phyloP scores from a whole-genome alignment of 1,284 basidiomycete species.

The Takashimella koratensis region DNA sequence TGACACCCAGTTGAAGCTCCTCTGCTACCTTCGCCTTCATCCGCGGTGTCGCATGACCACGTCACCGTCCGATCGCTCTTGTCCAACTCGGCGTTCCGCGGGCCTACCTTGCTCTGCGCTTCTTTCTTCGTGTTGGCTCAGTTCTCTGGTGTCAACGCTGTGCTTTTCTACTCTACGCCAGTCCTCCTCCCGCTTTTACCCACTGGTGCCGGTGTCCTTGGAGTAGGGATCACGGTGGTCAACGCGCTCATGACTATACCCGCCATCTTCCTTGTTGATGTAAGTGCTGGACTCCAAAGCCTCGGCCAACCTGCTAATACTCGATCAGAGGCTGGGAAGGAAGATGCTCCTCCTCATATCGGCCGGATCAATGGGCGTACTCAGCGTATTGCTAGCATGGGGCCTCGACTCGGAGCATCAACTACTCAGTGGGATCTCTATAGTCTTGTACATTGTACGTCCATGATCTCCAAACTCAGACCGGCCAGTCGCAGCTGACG shows the following conservation, averaged over 20 bases:
- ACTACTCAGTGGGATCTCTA: slow-evolving; percentile 66
- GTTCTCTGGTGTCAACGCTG: slow-evolving; percentile 73
- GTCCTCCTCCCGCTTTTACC: slow-evolving; percentile 76
- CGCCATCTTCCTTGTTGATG: slow-evolving; percentile 82
- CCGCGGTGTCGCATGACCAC: slow-evolving; percentile 46
- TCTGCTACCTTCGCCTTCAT: not conserved
- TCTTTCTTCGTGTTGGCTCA: slow-evolving; percentile 75
- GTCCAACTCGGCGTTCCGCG: slow-evolving; percentile 57
- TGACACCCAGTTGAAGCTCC: not conserved
- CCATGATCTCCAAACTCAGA: not conserved
- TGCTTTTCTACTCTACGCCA: slow-evolving; percentile 83
- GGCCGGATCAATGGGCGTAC: slow-evolving; percentile 62
- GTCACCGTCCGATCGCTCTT: slow-evolving; percentile 46
- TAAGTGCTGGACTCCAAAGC: slow-evolving; percentile 41
- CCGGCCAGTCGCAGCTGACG: not conserved
- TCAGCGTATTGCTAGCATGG: slow-evolving; percentile 65
- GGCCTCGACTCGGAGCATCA: slow-evolving; percentile 64
- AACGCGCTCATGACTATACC: slow-evolving; percentile 77
- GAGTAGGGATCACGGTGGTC: slow-evolving; percentile 57
- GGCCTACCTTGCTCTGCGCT: slow-evolving; percentile 65
- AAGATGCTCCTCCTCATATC: slow-evolving; percentile 48
- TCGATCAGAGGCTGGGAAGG: slow-evolving; percentile 44
- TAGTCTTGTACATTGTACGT: slow-evolving; percentile 74
- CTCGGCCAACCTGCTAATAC: no score
- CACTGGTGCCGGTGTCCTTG: slow-evolving; percentile 57